Conservation (phyloP, 1,284 basidiomycete species). For the Cutaneotrichosporon cavernicola region DNA sequence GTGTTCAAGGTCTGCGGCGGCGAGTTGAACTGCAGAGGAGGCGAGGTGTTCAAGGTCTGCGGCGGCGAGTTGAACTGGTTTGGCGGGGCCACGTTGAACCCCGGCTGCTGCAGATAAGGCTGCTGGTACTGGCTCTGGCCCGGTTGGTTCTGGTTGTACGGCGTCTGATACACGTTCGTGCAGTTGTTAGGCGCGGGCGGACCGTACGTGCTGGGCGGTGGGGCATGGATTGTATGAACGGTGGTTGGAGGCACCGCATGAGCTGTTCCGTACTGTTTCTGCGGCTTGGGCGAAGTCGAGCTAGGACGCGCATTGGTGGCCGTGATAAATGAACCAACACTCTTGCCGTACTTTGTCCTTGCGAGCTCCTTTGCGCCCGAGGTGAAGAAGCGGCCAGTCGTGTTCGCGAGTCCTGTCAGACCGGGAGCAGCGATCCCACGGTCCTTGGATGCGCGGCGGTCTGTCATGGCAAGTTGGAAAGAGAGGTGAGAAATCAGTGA, state of each 20-base stretch:
- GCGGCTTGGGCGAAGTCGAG: background rate
- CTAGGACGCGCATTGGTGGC: background rate
- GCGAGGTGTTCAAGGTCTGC: background rate
- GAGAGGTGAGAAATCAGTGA: background rate
- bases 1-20: background rate
- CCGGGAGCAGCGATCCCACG: background rate
- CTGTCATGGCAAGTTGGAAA: background rate
- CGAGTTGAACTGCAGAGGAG: background rate
- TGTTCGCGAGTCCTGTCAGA: background rate
- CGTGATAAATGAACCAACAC: background rate
- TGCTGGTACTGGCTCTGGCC: background rate
- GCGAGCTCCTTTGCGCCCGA: constrained; percentile 1
- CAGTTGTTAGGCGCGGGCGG: background rate
- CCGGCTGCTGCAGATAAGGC: too few species aligned
- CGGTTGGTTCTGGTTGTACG: background rate
- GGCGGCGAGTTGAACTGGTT: background rate
- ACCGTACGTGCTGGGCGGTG: background rate
- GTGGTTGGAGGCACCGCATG: background rate
- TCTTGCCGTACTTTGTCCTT: background rate
- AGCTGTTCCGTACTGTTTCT: background rate
- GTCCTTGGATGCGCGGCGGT: background rate
- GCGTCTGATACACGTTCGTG: background rate
- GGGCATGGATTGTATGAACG: background rate
- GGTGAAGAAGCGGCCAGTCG: background rate
- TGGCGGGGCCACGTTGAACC: background rate